phyloP scores from a whole-genome alignment of 176 grass and related monocot species.

The Phyllostachys edulis region DNA sequence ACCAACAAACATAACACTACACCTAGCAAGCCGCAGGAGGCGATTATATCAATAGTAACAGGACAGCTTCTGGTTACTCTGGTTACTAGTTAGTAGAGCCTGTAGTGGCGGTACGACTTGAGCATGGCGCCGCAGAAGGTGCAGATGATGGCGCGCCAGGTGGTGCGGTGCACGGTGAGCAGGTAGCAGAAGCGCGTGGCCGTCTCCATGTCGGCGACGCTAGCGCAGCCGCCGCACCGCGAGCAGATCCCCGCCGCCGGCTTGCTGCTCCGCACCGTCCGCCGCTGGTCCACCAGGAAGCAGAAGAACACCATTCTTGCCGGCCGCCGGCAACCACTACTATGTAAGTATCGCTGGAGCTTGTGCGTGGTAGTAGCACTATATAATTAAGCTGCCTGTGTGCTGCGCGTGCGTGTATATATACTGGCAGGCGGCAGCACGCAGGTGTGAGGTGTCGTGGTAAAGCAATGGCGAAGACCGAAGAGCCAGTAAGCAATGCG shows the following conservation, averaged over 20 bases:
- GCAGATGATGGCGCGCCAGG: slow-evolving; percentile 97
- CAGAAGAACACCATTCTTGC: slow-evolving; percentile 82
- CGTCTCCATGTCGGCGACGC: slow-evolving; percentile 98
- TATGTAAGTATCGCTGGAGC: neutral
- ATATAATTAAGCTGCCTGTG: neutral
- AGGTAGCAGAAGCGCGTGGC: slow-evolving; percentile 87
- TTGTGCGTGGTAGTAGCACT: neutral
- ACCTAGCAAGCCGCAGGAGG: neutral
- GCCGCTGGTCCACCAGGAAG: slow-evolving; percentile 91
- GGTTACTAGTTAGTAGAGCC: slow-evolving; percentile 25
- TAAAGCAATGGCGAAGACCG: slow-evolving; percentile 5
- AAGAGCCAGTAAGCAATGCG: neutral
- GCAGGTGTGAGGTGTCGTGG: neutral
- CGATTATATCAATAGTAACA: neutral
- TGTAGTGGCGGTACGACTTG: slow-evolving; percentile 87
- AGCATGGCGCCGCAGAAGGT: slow-evolving; percentile 98
- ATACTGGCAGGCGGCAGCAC: neutral
- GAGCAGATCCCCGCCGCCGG: slow-evolving; percentile 98
- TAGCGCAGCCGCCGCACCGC: slow-evolving; percentile 90
- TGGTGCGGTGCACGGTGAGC: slow-evolving; percentile 68
- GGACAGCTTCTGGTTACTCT: neutral
- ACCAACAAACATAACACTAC: neutral
- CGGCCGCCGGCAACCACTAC: neutral
- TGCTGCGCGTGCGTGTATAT: neutral
- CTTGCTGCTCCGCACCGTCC: slow-evolving; percentile 94